phyloP scores from a whole-genome alignment of 192 early-diverging fungal species.

The Gonapodya prolifera region DNA sequence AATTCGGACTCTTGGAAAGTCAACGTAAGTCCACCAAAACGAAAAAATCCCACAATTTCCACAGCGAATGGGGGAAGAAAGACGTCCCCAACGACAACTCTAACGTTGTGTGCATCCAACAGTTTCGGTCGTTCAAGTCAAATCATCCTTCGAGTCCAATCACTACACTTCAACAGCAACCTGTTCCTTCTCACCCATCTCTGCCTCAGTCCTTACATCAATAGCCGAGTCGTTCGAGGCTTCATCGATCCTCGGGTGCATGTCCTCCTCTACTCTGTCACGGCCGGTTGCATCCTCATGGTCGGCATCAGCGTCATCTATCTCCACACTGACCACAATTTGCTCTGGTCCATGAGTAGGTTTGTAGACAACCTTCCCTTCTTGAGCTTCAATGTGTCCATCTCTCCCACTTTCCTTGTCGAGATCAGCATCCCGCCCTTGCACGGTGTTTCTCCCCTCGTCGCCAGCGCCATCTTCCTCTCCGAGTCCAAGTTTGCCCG shows the following conservation, averaged over 20 bases:
- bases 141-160: no score
- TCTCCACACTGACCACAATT: neutral
- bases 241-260: no score
- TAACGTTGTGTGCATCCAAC: no score
- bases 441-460: neutral
- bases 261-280: neutral
- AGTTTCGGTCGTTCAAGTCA: no score
- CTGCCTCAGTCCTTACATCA: neutral
- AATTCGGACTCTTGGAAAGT: no score
- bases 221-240: neutral
- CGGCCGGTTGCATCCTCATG: neutral
- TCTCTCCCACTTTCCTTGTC: neutral
- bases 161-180: no score
- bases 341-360: neutral
- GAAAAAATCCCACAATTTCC: no score
- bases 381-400: neutral
- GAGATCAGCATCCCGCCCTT: neutral
- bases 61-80: no score
- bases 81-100: no score
- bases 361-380: neutral
- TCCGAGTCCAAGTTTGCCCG: neutral
- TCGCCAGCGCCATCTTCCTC: neutral
- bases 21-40: no score
- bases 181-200: neutral
- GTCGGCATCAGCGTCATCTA: neutral